These are phyloP conservation scores for Byssochlamys sp. DNA, from an alignment of 2,329 filamentous ascomycete species.

Conservation along the genomic window DNA sequence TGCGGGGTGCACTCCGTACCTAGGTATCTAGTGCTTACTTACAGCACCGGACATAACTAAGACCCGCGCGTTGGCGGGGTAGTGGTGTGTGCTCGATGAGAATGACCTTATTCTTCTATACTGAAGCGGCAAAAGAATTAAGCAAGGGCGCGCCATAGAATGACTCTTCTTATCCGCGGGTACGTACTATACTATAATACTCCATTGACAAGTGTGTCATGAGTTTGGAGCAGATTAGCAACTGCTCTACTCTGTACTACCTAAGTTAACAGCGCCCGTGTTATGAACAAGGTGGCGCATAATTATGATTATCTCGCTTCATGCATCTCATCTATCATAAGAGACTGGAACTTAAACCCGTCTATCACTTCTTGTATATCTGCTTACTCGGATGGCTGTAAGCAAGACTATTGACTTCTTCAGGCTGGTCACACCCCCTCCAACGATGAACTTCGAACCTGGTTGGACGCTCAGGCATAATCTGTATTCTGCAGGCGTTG, in stretches of 20 bases:
- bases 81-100: background rate
- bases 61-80: background rate
- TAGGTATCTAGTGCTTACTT: too few relatives aligned
- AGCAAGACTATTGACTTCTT: background rate
- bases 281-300: background rate
- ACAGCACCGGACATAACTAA: background rate
- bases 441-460: background rate
- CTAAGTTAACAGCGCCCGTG: background rate
- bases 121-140: background rate
- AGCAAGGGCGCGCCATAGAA: background rate
- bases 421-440: background rate
- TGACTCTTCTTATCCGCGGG: background rate
- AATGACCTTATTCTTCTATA: background rate
- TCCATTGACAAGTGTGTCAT: too few relatives aligned
- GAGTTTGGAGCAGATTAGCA: background rate
- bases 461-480: background rate
- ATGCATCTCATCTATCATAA: background rate
- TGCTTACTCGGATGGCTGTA: too few relatives aligned
- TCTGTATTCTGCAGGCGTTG: background rate
- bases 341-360: background rate
- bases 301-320: too few relatives aligned
- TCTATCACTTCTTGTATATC: background rate
- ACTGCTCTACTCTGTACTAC: too few relatives aligned
- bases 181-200: background rate
- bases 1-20: background rate